Conservation (phyloP, 129 eudicot genomes). For the Artemisia annua region DNA sequence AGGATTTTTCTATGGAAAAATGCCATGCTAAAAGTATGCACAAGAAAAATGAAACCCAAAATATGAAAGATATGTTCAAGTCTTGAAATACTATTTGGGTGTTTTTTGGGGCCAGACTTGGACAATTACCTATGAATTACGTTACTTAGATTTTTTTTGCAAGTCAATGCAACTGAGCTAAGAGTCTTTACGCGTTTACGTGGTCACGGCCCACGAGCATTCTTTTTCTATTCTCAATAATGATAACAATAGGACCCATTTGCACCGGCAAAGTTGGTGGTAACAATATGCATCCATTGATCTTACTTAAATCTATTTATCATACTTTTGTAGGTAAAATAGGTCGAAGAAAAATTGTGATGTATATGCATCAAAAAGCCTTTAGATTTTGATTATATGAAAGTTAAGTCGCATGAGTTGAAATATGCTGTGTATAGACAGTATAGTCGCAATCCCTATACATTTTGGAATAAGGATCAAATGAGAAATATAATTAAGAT, state of each 20-base stretch:
- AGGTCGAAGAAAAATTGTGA: no score
- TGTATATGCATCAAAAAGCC: no score
- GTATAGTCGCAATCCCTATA: no score
- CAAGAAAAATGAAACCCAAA: constrained; percentile 9
- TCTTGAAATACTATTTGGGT: constrained; percentile 11
- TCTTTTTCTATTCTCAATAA: neutral
- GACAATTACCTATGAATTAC: constrained; percentile 22
- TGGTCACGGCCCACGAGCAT: constrained; percentile 10
- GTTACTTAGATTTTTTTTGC: constrained; percentile 9
- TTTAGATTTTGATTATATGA: no score
- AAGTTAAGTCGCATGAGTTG: no score
- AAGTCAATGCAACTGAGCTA: constrained; percentile 18
- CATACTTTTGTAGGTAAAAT: no score
- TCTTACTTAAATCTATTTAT: neutral
- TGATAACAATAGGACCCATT: neutral
- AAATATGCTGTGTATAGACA: no score
- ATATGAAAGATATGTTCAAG: constrained; percentile 1
- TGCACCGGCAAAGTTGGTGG: neutral
- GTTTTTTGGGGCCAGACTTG: constrained; percentile 14
- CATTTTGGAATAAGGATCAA: no score
- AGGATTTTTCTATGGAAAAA: constrained; percentile 20
- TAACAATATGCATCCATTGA: neutral
- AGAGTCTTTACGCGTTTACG: constrained; percentile 29
- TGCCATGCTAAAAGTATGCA: constrained; percentile 21
- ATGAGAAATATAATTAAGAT: no score